Evolutionary conservation across 2,329 filamentous ascomycete genomes (phyloP), one percentile per base, ranked within the genome.

Genomic region (Diaporthe sp.): DNA sequence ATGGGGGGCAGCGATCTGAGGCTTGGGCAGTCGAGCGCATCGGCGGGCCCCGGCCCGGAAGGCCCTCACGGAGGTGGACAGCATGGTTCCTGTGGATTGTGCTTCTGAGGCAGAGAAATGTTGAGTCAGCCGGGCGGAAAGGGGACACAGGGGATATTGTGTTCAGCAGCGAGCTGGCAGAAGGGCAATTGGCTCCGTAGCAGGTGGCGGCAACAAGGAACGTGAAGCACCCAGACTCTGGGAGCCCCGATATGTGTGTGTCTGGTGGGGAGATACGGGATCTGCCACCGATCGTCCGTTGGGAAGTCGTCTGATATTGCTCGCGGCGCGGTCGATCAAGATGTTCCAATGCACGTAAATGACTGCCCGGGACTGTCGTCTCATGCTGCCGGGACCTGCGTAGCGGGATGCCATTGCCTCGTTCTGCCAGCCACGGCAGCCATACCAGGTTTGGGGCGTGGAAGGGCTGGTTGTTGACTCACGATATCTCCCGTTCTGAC

Each of bases 1-100:
- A 35, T 54, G 68, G 25, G 66, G 57, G 52, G 58, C 70, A 52
- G 58, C 71, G 33, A 64, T 61, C 58, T 66, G 67, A 38, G 73
- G 58, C 50, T 55, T 68, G 52, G 76, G 75, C 54, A 82, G 74
- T 76, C 84, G 82, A 73, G 82, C 80, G 77, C 81, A 82, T 77
- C 83, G 84, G 77, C 86, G 84, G 77, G 84, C 83, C 74, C 85
- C 85, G 71, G 85, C 85, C 82, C 86, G 81, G 75, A 87, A 77
- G 78, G 83, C 83, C 77, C 84, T 82, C 67, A 70, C 74, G 75
- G 83, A 81, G 70, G 84, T 82, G 77, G 86, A 85, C 74, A 87
- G 81, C 86, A 88, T 88, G 47, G 70, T 54, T 57, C n/a, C 35
- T 64, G 9, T 68, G n/a, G 64, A 25, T 38, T 38, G 50, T 66